Base-by-base conservation (phyloP, 306 rosid species). In the Elaeagnus macrophylla region DNA sequence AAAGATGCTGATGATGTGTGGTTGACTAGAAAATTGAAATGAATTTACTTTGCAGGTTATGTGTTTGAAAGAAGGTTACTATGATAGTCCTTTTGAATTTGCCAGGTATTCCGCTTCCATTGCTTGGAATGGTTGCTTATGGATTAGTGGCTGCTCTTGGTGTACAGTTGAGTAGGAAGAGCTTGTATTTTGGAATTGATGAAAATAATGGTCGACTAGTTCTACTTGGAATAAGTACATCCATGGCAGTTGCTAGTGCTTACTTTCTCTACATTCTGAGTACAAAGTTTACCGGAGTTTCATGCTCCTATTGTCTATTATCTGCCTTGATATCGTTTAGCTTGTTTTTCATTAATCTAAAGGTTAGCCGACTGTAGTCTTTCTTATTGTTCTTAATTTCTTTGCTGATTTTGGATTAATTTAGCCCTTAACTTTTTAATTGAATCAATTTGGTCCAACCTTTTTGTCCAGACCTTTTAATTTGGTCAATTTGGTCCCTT, bases 181-280 rank as follows among this genome's bases (percentile, higher is more conserved):
- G 67, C 39, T 71, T 84, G 16, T 71, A 78, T 17, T 82, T 87
- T 67, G 89, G 87, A 57, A 62, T 80, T 36, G 62, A 39, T 52
- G 79, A 62, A 75, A 64, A 79, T 20, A 73, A 62, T 56, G 95
- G 78, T 64, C 77, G 76, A 43, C 16, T 73, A 13, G 42, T 84
- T 42, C 47, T 91, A 67, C 78, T 91, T 41, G 86, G 85, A 48
- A 68, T 41, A 63, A 78, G 85, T 39, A 73, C 88, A 39, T 91
- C 99, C 15, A 84, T 91, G 95, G 99, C 93, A 9, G 69, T 85
- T 75, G 81, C 99, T 18, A 87, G 95, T 80, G 83, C 82, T 2
- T 87, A 74, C 59, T 84, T 91, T 56, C 54, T 91, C 60, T 91
- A 80, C 83, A 75, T 84, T 72, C 73, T 91, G n/a, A 62, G 73